Evolutionary conservation across 2,329 filamentous ascomycete genomes (phyloP).

Genomic region (Epichloe sibirici): DNA sequence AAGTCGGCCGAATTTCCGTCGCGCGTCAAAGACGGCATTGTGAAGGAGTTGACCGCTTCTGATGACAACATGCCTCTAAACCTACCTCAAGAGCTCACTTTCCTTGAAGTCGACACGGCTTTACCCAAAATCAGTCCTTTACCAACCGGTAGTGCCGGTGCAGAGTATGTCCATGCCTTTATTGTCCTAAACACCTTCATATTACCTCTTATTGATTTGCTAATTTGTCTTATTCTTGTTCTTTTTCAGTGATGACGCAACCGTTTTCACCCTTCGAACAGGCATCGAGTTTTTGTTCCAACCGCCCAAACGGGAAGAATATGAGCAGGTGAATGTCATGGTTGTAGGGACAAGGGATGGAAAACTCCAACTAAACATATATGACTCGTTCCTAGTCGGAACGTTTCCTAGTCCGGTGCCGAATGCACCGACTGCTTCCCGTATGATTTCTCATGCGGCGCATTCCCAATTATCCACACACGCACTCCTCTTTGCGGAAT

Average conservation of each 20-base stretch:
- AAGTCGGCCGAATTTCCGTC: constrained; percentile 10
- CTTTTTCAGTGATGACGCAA: constrained; percentile 33
- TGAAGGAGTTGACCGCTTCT: constrained; percentile 2
- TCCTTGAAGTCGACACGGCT: constrained; percentile 64
- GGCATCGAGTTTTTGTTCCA: constrained; percentile 61
- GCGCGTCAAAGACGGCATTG: constrained; percentile 8
- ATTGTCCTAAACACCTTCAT: not conserved
- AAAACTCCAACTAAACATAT: constrained; percentile 65
- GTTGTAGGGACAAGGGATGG: constrained; percentile 61
- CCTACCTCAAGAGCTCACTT: constrained; percentile 60
- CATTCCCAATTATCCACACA: constrained; percentile 68
- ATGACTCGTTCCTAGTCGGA: constrained; percentile 74
- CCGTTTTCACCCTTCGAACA: constrained; percentile 56
- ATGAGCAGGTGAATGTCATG: constrained; percentile 68
- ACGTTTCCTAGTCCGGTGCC: constrained; percentile 40
- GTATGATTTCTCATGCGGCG: constrained; percentile 50
- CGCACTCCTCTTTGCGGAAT: constrained; percentile 46
- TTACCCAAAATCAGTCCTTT: constrained; percentile 66
- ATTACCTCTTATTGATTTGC: not conserved
- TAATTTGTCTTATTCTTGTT: constrained; percentile 5
- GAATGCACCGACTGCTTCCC: constrained; percentile 12
- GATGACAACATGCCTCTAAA: constrained; percentile 26
- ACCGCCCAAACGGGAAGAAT: constrained; percentile 47
- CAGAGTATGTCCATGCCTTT: constrained; percentile 37
- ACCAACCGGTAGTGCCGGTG: constrained; percentile 46